Evolutionary conservation across 2,329 filamentous ascomycete species (phyloP).

Genomic region (Colletotrichum karsti): DNA sequence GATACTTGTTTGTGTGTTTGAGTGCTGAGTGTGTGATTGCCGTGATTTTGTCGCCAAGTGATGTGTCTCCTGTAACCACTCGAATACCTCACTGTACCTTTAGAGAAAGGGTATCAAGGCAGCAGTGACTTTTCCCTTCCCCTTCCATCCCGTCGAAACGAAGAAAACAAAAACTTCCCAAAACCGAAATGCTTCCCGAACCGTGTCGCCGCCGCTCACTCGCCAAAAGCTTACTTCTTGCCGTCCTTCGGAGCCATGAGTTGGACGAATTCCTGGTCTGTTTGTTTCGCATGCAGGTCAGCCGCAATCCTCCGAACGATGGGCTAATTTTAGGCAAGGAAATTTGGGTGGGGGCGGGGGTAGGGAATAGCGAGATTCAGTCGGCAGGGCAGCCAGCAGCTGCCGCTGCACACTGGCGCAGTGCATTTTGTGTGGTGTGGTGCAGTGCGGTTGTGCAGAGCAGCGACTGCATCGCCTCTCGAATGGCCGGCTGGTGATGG

Average conservation of each 20-base stretch:
- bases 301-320: slow-evolving; percentile 10
- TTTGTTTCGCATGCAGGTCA: slow-evolving; percentile 8
- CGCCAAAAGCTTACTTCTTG: slow-evolving; percentile 2
- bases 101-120: slow-evolving; percentile 28
- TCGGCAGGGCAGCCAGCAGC: background rate
- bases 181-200: background rate
- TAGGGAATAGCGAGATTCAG: slow-evolving; percentile 8
- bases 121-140: slow-evolving; percentile 16
- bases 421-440: background rate
- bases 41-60: background rate
- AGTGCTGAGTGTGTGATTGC: background rate
- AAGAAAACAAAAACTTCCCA: background rate
- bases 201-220: background rate
- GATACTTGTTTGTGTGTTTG: background rate
- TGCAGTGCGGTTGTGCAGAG: background rate
- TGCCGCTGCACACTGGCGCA: background rate
- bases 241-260: slow-evolving; percentile 30
- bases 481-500: background rate
- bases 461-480: background rate
- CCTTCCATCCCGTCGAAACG: background rate
- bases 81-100: slow-evolving; percentile 17
- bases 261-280: slow-evolving; percentile 32
- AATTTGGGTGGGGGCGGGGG: slow-evolving; percentile 11
- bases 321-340: background rate
- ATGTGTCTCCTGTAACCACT: background rate